Evolutionary conservation across 192 early-diverging fungal species (phyloP).

Genomic region (Backusella luteola): DNA sequence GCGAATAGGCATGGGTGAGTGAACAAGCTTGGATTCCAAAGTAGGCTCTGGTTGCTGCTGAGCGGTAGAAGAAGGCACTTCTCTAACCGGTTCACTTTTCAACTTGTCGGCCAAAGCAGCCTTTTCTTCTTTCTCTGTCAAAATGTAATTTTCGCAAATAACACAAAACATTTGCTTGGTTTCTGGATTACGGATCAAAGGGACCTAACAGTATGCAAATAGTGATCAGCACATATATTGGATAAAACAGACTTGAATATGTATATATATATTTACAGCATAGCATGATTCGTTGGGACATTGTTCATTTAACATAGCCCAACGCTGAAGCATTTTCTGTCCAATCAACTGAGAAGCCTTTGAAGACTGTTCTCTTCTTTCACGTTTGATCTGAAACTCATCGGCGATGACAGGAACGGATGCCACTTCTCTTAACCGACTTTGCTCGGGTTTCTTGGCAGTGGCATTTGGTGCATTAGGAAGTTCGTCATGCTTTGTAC

Average conservation of each 20-base stretch:
- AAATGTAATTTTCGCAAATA: conserved; percentile 30
- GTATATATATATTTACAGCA: conserved; percentile 36
- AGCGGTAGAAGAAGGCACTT: background rate
- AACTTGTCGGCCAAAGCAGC: background rate
- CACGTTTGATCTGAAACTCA: background rate
- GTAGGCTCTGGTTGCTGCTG: background rate
- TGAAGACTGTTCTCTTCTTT: conserved; percentile 46
- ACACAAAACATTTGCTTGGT: conserved; percentile 33
- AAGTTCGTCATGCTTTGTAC: conserved; percentile 31
- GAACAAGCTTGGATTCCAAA: background rate
- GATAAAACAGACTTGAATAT: background rate
- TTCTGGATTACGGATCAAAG: conserved; percentile 29
- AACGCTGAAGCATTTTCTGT: conserved; percentile 54
- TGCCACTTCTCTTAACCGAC: background rate
- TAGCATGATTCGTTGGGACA: conserved; percentile 50
- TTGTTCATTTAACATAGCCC: conserved; percentile 57
- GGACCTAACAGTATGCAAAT: conserved; percentile 14
- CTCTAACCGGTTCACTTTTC: background rate
- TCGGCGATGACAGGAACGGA: background rate
- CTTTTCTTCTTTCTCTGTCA: conserved; percentile 3
- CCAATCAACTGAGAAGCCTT: conserved; percentile 52
- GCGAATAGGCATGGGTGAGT: background rate
- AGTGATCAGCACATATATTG: background rate
- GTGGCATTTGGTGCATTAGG: conserved; percentile 3
- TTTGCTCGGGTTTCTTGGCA: background rate